phyloP scores from a whole-genome alignment of 2,329 filamentous ascomycete species.

The Moelleriella libera region DNA sequence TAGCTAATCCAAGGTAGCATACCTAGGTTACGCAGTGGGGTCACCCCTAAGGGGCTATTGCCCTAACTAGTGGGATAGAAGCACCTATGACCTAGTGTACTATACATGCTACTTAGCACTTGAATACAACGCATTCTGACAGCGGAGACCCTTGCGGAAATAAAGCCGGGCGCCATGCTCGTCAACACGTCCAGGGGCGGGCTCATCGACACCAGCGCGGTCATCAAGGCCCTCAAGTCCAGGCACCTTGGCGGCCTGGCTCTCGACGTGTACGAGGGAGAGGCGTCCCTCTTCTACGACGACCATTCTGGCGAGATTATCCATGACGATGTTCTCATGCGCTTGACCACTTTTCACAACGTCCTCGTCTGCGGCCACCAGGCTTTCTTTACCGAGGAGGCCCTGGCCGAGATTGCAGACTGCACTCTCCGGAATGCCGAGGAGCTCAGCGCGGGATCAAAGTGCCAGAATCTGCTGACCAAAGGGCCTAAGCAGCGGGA shows the following conservation, averaged over 20 bases:
- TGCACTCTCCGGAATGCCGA: conserved; percentile 43
- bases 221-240: conserved; percentile 46
- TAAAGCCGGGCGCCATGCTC: conserved; percentile 47
- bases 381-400: conserved; percentile 55
- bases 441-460: conserved; percentile 19
- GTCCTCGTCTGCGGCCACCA: conserved; percentile 54
- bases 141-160: conserved; percentile 31
- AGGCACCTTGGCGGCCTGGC: conserved; percentile 47
- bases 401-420: conserved; percentile 47
- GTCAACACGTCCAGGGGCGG: conserved; percentile 57
- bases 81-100: too few species aligned
- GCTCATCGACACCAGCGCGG: conserved; percentile 44
- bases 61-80: too few species aligned
- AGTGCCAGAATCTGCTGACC: conserved; percentile 21
- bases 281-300: conserved; percentile 49
- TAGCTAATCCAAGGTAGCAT: too few species aligned
- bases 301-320: conserved; percentile 52
- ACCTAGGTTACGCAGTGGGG: too few species aligned
- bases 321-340: conserved; percentile 51
- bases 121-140: too few species aligned
- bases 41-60: too few species aligned
- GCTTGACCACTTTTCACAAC: conserved; percentile 54
- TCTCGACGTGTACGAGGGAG: conserved; percentile 55
- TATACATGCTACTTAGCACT: too few species aligned
- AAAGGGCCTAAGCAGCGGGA: conserved; percentile 7